Base-by-base conservation (phyloP, 257 asterid species). In the Leonotis leonurus region DNA sequence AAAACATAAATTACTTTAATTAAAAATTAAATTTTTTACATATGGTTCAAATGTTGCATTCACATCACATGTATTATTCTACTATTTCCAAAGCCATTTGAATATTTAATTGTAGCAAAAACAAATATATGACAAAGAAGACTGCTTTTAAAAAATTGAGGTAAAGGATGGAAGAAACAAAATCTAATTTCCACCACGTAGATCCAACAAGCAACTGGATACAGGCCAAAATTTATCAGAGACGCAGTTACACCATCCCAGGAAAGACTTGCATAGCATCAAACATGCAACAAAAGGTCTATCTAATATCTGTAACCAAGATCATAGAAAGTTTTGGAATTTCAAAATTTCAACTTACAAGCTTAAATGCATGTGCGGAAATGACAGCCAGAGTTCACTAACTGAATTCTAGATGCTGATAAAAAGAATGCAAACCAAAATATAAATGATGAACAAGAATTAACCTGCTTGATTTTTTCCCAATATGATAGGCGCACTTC, bases 381-480 rank as follows among this genome's bases (percentile, higher is more conserved):
- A 24, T 39, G 27, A 25, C 67, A 39, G 25, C 44, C 36, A 27
- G 33, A 9, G 14, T 40, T 62, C 48, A 27, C 62, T 1, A 10
- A 63, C 7, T 30, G 59, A 50, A 30, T 40, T 39, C 44, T 13
- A 6, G n/a, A 40, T 29, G 17, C 13, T 12, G 53, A 35, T 41
- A 24, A 39, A 67, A n/a, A n/a, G 39, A 39, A 32, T 22, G 60
- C 40, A 58, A 35, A 13, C 13, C 35, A 35, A 56, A 25, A 58
- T 35, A 70, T 43, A 64, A 29, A 24, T 25, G 35, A 53, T 43
- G 21, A 21, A 13, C 57, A 49, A n/a, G n/a, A 56, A 46, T 14
- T 25, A 66, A 89, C 99, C 99, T 89, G 97, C 83, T 89, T 89
- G 69, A 93, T 85, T 75, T 89, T 89, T 69, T 93, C 99, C 97